Conservation (phyloP, 2,329 filamentous ascomycete species). For the Dichotomopilus funicola region DNA sequence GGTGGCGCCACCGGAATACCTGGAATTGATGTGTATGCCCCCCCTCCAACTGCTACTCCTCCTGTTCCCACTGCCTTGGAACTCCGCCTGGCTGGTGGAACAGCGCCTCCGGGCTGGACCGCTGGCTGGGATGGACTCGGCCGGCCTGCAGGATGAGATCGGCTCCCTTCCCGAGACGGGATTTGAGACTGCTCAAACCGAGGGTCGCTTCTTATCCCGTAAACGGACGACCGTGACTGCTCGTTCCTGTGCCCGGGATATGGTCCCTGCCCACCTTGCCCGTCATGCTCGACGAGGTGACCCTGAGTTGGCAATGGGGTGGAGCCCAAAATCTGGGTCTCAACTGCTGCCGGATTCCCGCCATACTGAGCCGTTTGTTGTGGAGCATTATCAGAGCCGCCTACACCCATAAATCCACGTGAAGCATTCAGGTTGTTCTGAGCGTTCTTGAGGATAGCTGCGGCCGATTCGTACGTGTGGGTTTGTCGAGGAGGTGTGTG, state of each 20-base stretch:
- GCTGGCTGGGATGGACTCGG: conserved; percentile 45
- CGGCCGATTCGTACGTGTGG: conserved; percentile 25
- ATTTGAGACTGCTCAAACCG: conserved; percentile 53
- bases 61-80: conserved; percentile 58
- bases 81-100: conserved; percentile 66
- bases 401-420: conserved; percentile 13
- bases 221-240: conserved; percentile 50
- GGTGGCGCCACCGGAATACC: conserved; percentile 37
- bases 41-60: conserved; percentile 17
- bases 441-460: conserved; percentile 24
- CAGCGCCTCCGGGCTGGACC: conserved; percentile 54
- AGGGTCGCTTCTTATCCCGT: conserved; percentile 55
- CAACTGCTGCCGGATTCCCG: conserved; percentile 15
- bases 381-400: conserved; percentile 5
- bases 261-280: conserved; percentile 16
- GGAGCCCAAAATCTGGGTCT: conserved; percentile 18
- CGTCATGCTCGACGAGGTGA: conserved; percentile 28
- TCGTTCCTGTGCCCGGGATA: conserved; percentile 45
- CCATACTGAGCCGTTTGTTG: conserved; percentile 15
- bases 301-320: conserved; percentile 23
- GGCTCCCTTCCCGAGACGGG: conserved; percentile 61
- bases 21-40: conserved; percentile 44
- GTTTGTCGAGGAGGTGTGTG: conserved; percentile 17
- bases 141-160: conserved; percentile 55
- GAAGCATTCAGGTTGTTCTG: conserved; percentile 25